Evolutionary conservation across 2,329 filamentous ascomycete species (phyloP).

Genomic region (Gnomoniopsis smithogilvyi): DNA sequence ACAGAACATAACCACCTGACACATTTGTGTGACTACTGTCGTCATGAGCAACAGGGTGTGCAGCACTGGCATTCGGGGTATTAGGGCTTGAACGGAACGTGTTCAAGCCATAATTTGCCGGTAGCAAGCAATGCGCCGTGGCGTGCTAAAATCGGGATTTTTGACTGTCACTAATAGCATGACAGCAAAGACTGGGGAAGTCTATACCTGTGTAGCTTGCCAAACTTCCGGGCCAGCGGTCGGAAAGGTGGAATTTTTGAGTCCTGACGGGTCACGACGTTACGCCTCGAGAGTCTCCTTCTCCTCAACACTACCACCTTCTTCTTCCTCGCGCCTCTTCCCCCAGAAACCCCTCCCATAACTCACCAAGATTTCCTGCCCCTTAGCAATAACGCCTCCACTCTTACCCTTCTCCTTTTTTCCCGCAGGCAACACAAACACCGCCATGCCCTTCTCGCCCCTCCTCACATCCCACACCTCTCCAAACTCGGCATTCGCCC

Average conservation of each 20-base stretch:
- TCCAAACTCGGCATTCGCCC: conserved; percentile 57
- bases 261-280: not conserved
- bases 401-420: conserved; percentile 21
- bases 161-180: not conserved
- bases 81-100: no score
- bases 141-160: no score
- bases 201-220: not conserved
- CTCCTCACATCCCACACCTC: conserved; percentile 53
- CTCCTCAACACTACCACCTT: not conserved
- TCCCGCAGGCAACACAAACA: conserved; percentile 50
- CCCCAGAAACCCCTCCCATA: conserved; percentile 68
- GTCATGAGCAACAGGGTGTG: no score
- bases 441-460: conserved; percentile 52
- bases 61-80: no score
- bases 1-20: no score
- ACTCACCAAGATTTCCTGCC: conserved; percentile 63
- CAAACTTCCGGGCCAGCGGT: no score
- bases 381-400: conserved; percentile 47
- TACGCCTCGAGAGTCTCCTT: not conserved
- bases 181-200: not conserved
- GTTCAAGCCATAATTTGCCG: no score
- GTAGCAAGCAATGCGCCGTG: no score
- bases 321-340: conserved; percentile 37
- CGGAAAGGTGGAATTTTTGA: no score
- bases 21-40: no score